These are phyloP conservation scores for Medicago ruthenica DNA, from an alignment of 306 rosid species.

Conservation along the genomic window DNA sequence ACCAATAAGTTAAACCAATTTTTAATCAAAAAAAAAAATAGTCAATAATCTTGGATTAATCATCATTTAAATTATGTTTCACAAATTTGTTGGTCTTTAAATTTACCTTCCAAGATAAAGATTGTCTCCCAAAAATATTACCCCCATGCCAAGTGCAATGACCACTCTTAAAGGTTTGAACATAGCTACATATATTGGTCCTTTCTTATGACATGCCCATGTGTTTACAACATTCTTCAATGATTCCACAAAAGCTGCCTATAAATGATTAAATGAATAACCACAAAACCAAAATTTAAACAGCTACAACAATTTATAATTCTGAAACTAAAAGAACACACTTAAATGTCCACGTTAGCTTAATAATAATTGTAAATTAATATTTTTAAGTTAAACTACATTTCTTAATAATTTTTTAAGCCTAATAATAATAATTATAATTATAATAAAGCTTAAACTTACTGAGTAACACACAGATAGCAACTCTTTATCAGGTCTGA, in stretches of 20 bases:
- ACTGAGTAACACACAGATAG: constrained; percentile 47
- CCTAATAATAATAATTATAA: not conserved
- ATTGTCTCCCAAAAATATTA: constrained; percentile 54
- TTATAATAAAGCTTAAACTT: not conserved
- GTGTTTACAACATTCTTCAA: constrained; percentile 5
- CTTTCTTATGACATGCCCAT: constrained; percentile 57
- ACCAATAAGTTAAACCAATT: not conserved
- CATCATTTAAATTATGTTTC: not conserved
- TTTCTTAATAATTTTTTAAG: too few relatives aligned
- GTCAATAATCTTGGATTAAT: too few relatives aligned
- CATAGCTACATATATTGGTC: constrained; percentile 58
- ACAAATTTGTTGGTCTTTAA: not conserved
- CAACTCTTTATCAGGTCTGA: constrained; percentile 37
- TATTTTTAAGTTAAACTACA: too few relatives aligned
- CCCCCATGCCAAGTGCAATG: constrained; percentile 56
- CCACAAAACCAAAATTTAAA: too few relatives aligned
- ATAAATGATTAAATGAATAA: constrained; percentile 3
- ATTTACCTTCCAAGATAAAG: constrained; percentile 58
- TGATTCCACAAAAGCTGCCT: constrained; percentile 51
- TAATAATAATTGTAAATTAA: too few relatives aligned
- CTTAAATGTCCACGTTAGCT: too few relatives aligned
- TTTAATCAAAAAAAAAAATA: not conserved
- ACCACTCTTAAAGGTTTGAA: constrained; percentile 56
- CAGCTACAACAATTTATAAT: too few relatives aligned
- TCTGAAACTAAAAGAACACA: too few relatives aligned